These are phyloP conservation scores for Glycine soja DNA, from an alignment of 306 rosid genomes.

Conservation along the genomic window DNA sequence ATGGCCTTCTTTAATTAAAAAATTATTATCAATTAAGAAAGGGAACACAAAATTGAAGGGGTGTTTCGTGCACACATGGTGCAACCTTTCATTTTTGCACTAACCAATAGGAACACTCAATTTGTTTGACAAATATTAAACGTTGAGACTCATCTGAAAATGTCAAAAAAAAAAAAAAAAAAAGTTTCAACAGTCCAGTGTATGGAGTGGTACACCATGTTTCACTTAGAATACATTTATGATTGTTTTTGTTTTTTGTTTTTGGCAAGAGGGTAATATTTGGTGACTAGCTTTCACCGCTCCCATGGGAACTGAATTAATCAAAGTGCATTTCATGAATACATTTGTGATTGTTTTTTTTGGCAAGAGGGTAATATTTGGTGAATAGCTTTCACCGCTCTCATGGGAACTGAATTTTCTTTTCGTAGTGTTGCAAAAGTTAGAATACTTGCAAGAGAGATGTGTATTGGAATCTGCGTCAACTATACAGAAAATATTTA, in stretches of 20 bases:
- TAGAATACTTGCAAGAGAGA: slow-evolving; percentile 30
- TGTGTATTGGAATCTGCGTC: not conserved
- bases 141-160: slow-evolving; percentile 29
- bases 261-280: slow-evolving; percentile 29
- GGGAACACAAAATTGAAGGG: slow-evolving; percentile 5
- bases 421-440: slow-evolving; percentile 29
- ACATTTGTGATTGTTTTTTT: not conserved
- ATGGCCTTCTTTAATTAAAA: not conserved
- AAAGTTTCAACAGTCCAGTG: not conserved
- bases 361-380: slow-evolving; percentile 27
- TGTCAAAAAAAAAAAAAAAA: too few species aligned
- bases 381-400: slow-evolving; percentile 2
- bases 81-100: slow-evolving; percentile 15
- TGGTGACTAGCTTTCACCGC: slow-evolving; percentile 8
- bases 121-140: slow-evolving; percentile 22
- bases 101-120: slow-evolving; percentile 22
- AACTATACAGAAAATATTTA: not conserved
- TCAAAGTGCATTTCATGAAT: not conserved
- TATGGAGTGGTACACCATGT: not conserved
- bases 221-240: not conserved
- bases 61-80: not conserved
- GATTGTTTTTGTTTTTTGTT: not conserved
- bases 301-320: not conserved
- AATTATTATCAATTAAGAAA: not conserved
- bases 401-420: not conserved